phyloP scores from a whole-genome alignment of 768 basidiomycete genomes.

The Trametopsis cervina region DNA sequence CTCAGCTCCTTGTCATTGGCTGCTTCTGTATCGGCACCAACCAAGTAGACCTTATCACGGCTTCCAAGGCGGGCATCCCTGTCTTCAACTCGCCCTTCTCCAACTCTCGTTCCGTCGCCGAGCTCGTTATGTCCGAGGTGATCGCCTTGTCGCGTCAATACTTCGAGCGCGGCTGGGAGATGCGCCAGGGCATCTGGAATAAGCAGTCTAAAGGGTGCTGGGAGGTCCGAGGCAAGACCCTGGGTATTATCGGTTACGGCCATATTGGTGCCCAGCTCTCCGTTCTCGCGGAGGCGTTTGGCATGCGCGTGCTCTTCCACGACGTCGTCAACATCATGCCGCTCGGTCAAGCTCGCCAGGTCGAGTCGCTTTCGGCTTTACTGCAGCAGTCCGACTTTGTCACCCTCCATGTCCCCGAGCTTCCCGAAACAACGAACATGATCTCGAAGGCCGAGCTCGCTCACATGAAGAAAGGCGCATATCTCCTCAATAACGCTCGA shows the following conservation, averaged over 20 bases:
- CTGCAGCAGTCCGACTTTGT: constrained; percentile 85
- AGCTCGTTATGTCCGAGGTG: constrained; percentile 92
- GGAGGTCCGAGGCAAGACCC: constrained; percentile 96
- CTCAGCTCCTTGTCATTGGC: constrained; percentile 87
- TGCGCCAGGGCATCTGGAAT: constrained; percentile 92
- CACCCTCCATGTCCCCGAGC: constrained; percentile 93
- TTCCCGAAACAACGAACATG: constrained; percentile 93
- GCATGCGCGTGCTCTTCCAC: constrained; percentile 92
- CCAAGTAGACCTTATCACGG: constrained; percentile 86
- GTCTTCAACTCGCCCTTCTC: constrained; percentile 99
- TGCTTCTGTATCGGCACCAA: constrained; percentile 99
- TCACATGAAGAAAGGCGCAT: constrained; percentile 93
- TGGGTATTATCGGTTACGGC: constrained; percentile 97
- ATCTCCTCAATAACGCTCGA: constrained; percentile 97
- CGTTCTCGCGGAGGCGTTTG: constrained; percentile 93
- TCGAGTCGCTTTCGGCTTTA: constrained; percentile 70
- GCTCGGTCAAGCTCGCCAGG: constrained; percentile 86
- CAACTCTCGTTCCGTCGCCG: constrained; percentile 98
- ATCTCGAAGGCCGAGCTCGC: constrained; percentile 70
- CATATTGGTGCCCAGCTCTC: constrained; percentile 98
- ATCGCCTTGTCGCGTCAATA: constrained; percentile 93
- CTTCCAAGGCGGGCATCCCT: constrained; percentile 84
- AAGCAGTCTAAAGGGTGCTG: constrained; percentile 98
- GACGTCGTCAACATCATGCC: constrained; percentile 98
- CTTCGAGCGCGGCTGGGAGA: constrained; percentile 80